Evolutionary conservation across 371 early-diverging fungal species (phyloP).

Genomic region (Mucor plumbeus): DNA sequence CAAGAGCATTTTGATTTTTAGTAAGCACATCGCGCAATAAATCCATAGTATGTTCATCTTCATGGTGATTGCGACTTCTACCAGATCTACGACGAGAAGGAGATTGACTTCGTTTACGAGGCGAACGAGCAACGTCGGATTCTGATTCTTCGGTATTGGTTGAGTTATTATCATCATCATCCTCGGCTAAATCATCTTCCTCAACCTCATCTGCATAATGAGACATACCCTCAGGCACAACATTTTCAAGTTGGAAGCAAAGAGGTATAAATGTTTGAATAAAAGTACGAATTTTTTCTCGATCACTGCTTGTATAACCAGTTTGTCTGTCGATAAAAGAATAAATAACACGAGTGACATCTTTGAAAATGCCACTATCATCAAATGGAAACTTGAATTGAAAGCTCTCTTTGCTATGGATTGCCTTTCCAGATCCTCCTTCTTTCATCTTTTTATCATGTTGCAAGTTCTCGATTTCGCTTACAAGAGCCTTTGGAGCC

Average conservation of each 20-base stretch:
- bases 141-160: slow-evolving; percentile 48
- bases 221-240: slow-evolving; percentile 39
- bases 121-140: slow-evolving; percentile 39
- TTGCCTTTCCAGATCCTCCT: not conserved
- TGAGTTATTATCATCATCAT: slow-evolving; percentile 44
- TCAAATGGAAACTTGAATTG: slow-evolving; percentile 70
- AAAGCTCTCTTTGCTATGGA: slow-evolving; percentile 51
- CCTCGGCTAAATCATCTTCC: slow-evolving; percentile 41
- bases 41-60: slow-evolving; percentile 46
- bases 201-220: slow-evolving; percentile 40
- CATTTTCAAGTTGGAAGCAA: slow-evolving; percentile 69
- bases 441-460: slow-evolving; percentile 26
- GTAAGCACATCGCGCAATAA: slow-evolving; percentile 50
- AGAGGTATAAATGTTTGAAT: slow-evolving; percentile 74
- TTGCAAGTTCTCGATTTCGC: slow-evolving; percentile 83
- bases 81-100: slow-evolving; percentile 32
- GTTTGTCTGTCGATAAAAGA: slow-evolving; percentile 56
- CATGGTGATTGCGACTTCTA: slow-evolving; percentile 40
- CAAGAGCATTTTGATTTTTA: slow-evolving; percentile 32
- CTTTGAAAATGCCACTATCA: slow-evolving; percentile 66
- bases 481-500: slow-evolving; percentile 75
- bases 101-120: slow-evolving; percentile 34
- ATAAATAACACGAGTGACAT: slow-evolving; percentile 68
- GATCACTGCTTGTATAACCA: slow-evolving; percentile 65
- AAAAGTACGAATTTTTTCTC: slow-evolving; percentile 77